Conservation (phyloP, 768 basidiomycete species). For the Kwoniella sp. region DNA sequence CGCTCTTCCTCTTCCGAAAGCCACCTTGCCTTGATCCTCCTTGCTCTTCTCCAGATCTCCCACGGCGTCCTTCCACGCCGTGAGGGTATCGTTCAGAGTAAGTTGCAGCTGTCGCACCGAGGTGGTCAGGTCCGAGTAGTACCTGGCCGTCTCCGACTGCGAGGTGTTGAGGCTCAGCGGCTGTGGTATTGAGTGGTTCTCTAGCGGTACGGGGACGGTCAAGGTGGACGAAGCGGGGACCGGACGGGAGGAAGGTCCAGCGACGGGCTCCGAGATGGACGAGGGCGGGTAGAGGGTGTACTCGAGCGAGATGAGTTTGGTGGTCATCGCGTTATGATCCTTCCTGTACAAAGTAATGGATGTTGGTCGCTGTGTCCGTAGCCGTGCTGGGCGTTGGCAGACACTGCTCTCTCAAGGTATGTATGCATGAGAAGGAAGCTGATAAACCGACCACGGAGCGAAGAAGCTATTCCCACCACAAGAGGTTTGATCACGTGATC, state of each 20-base stretch:
- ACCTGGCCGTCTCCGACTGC: slow-evolving; percentile 5
- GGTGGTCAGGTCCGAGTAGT: slow-evolving; percentile 12
- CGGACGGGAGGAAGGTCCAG: background rate
- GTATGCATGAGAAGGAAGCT: no score
- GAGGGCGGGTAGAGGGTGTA: slow-evolving; percentile 12
- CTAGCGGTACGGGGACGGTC: background rate
- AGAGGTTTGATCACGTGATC: no score
- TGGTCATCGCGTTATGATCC: slow-evolving; percentile 2
- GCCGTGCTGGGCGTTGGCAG: background rate
- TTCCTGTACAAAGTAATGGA: no score
- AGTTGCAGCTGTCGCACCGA: slow-evolving; percentile 20
- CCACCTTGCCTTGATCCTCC: slow-evolving; percentile 35
- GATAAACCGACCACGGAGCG: no score
- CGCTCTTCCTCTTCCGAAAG: slow-evolving; percentile 29
- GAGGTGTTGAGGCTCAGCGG: background rate
- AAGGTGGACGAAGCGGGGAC: slow-evolving; percentile 1
- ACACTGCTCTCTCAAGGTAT: no score
- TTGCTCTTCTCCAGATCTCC: slow-evolving; percentile 35
- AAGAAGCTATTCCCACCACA: no score
- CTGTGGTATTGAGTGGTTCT: background rate
- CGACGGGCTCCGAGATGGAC: background rate
- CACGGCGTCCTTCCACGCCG: slow-evolving; percentile 39
- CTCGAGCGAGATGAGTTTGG: slow-evolving; percentile 2
- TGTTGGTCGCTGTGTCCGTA: background rate
- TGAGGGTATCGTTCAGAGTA: slow-evolving; percentile 30